These are phyloP conservation scores for Paramecium biaurelia DNA, from an alignment of 73 alveolate genomes.

Conservation along the genomic window DNA sequence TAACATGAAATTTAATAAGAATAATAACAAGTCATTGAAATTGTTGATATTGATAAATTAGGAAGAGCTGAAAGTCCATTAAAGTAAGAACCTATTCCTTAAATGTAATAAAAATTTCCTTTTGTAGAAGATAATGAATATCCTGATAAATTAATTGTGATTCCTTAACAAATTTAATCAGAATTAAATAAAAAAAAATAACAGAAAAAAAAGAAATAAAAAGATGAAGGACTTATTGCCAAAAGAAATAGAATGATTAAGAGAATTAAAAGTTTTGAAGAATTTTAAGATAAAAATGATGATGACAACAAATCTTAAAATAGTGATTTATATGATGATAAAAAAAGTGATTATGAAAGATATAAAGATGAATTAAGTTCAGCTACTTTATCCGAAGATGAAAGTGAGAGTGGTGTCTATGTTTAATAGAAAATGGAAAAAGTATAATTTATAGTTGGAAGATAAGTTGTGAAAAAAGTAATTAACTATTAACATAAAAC, in stretches of 20 bases:
- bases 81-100: neutral
- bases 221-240: neutral
- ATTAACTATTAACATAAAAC: neutral
- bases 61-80: neutral
- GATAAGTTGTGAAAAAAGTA: neutral
- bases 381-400: conserved; percentile 17
- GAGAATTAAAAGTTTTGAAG: conserved; percentile 14
- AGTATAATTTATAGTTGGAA: neutral
- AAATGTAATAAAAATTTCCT: neutral
- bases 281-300: neutral
- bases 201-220: neutral
- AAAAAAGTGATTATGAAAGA: neutral
- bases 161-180: neutral
- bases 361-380: conserved; percentile 15
- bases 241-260: conserved; percentile 5
- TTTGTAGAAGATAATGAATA: neutral
- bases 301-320: neutral
- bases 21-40: neutral
- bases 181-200: neutral
- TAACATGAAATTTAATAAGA: neutral
- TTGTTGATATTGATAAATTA: neutral
- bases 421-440: neutral
- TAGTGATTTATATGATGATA: neutral
- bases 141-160: neutral
- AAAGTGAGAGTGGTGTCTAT: conserved; percentile 1